These are phyloP conservation scores for Lophiotrema nucula DNA, from an alignment of 495 filamentous ascomycete species.

Conservation along the genomic window DNA sequence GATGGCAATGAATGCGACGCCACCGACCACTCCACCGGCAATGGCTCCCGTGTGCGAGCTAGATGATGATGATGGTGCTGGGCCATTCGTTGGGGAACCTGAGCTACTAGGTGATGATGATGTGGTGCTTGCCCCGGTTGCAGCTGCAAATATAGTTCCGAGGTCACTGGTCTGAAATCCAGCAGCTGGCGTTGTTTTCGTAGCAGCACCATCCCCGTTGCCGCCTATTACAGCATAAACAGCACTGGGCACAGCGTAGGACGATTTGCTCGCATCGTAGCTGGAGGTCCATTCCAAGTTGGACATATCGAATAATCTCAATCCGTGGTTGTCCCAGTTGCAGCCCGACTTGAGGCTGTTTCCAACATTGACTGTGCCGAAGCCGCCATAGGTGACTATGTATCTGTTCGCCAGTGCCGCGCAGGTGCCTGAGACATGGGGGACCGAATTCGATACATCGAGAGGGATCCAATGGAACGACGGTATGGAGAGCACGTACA, in stretches of 20 bases:
- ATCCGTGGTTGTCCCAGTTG: conserved; percentile 3
- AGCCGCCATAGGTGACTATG: conserved; percentile 12
- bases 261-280: background rate
- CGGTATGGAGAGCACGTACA: conserved; percentile 15
- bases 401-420: conserved; percentile 1
- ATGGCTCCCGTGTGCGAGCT: conserved; percentile 3
- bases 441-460: background rate
- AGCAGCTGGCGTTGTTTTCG: background rate
- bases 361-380: background rate
- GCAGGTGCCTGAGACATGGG: background rate
- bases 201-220: conserved; percentile 1
- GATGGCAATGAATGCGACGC: background rate
- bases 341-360: background rate
- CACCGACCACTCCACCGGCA: conserved; percentile 9
- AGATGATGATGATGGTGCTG: background rate
- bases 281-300: conserved; percentile 3
- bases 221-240: conserved; percentile 9
- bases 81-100: no score
- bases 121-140: background rate
- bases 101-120: background rate
- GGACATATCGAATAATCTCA: conserved; percentile 4
- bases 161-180: conserved; percentile 4
- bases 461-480: conserved; percentile 12
- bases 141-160: background rate
- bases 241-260: background rate